These are phyloP conservation scores for Rhizophora mangle DNA, from an alignment of 345 rosid genomes.

Conservation along the genomic window DNA sequence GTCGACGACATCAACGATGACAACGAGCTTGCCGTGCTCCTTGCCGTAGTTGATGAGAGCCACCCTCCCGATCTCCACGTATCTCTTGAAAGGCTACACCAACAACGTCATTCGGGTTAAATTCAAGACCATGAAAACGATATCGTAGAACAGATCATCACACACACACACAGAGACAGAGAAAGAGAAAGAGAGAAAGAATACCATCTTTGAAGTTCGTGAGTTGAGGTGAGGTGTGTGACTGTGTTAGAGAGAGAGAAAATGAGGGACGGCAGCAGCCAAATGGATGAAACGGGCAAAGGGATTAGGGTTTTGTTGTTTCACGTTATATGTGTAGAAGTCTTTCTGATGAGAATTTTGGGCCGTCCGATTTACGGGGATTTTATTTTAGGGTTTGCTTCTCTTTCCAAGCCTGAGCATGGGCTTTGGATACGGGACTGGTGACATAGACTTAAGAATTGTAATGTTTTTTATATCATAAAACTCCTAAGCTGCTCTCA, in stretches of 20 bases:
- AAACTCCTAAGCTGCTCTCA: too few species aligned
- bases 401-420: too few species aligned
- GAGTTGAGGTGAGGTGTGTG: too few species aligned
- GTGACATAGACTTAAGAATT: too few species aligned
- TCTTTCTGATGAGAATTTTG: not conserved
- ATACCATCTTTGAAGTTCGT: slow-evolving; percentile 33
- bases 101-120: not conserved
- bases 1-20: slow-evolving; percentile 81
- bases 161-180: too few species aligned
- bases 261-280: not conserved
- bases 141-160: not conserved
- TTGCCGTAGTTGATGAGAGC: slow-evolving; percentile 85
- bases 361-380: slow-evolving; percentile 20
- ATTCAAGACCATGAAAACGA: not conserved
- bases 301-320: slow-evolving; percentile 26
- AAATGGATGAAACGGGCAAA: not conserved
- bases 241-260: too few species aligned
- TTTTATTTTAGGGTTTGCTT: slow-evolving; percentile 5
- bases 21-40: slow-evolving; percentile 81
- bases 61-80: slow-evolving; percentile 87
- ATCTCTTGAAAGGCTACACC: slow-evolving; percentile 77
- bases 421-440: too few species aligned
- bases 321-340: not conserved
- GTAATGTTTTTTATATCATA: too few species aligned
- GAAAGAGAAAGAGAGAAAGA: not conserved